Evolutionary conservation across 495 filamentous ascomycete species (phyloP), one percentile per base, ranked within the genome.

Genomic region (Neurospora tetrasperma): DNA sequence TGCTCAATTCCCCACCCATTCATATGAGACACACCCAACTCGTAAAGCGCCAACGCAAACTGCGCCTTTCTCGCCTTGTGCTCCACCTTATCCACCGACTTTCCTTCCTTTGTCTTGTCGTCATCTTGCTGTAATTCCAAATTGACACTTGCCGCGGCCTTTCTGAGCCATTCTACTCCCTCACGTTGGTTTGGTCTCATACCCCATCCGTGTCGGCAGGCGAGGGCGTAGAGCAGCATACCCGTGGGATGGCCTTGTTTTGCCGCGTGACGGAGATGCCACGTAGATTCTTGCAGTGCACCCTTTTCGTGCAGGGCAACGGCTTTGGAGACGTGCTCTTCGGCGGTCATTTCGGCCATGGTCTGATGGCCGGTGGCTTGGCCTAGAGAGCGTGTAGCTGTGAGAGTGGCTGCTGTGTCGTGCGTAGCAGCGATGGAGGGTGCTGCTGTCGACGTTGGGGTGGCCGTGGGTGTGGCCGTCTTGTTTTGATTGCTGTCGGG

Each of bases 141-240:
- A 42, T 90, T 89, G 9, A 92, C 92, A n/a, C 88, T 90, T 75
- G 97, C 92, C 48, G 94, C 93, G 5, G 97, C 96, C 75, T 93
- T 94, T 40, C 92, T 89, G 69, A 91, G 84, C 96, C 96, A 99
- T 77, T 89, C 88, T 3, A 98, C 92, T 10, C 92, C 96, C 82
- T 99, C 96, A 42, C 85, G 85, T 75, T 91, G 93, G 79, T 97
- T 97, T 20, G 93, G 88, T 20, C 93, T 89, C 93, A 98, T 97
- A 11, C 96, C 96, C 96, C 96, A 99, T 39, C 96, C 96, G 79
- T 98, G 96, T n/a, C 96, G 89, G 78, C 94, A 97, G 42, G 96
- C 96, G 48, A 99, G 86, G 6, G 95, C 96, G 81, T 97, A 99
- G 10, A 98, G 85, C 7, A 99, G 85, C 96, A 99, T 99, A 14